phyloP scores from a whole-genome alignment of 768 basidiomycete genomes.

The Daedaleopsis nitida region DNA sequence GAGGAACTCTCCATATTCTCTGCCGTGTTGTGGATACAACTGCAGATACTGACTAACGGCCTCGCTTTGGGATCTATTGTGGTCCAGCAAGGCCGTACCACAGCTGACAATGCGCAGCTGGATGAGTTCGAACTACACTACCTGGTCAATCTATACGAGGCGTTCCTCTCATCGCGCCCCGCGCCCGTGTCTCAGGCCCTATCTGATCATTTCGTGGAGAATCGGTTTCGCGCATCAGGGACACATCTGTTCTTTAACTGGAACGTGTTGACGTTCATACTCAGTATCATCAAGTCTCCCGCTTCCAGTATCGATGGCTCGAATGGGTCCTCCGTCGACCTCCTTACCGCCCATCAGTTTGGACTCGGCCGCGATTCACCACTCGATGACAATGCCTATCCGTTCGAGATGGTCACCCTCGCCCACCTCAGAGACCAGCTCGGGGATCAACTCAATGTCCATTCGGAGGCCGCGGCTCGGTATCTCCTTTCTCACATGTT shows the following conservation, averaged over 20 bases:
- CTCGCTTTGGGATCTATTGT: conserved; percentile 65
- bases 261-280: conserved; percentile 63
- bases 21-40: conserved; percentile 64
- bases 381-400: conserved; percentile 37
- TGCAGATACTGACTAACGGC: conserved; percentile 68
- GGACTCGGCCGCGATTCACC: conserved; percentile 24
- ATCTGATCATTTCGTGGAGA: conserved; percentile 57
- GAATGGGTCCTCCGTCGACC: conserved; percentile 38
- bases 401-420: conserved; percentile 60
- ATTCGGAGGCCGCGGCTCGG: conserved; percentile 52
- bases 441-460: conserved; percentile 57
- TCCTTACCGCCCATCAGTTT: conserved; percentile 46
- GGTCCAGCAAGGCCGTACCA: conserved; percentile 36
- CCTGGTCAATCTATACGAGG: conserved; percentile 51
- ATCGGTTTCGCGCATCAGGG: conserved; percentile 39
- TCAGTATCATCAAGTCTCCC: conserved; percentile 53
- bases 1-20: conserved; percentile 72
- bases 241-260: conserved; percentile 67
- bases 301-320: conserved; percentile 16
- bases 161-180: conserved; percentile 45
- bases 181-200: conserved; percentile 47
- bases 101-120: conserved; percentile 33
- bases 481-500: conserved; percentile 61
- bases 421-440: conserved; percentile 63
- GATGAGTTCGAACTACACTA: conserved; percentile 66